Conservation (phyloP, 2,329 filamentous ascomycete species). For the Aulographum hederae region DNA sequence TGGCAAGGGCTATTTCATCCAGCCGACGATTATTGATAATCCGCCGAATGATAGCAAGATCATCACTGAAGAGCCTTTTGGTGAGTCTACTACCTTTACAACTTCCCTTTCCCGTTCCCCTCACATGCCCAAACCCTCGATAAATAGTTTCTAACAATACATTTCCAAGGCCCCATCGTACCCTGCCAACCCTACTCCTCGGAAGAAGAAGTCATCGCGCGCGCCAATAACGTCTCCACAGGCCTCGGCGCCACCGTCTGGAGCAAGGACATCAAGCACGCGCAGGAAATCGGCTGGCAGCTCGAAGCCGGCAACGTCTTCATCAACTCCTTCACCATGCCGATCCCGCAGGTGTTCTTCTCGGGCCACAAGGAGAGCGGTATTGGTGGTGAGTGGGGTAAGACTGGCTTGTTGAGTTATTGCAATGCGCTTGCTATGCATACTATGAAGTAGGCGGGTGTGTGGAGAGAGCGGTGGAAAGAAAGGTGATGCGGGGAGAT, state of each 20-base stretch:
- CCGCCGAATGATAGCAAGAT: conserved; percentile 21
- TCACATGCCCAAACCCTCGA: background rate
- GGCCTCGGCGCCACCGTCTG: conserved; percentile 37
- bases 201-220: conserved; percentile 27
- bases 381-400: conserved; percentile 50
- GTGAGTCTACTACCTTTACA: conserved; percentile 5
- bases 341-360: conserved; percentile 34
- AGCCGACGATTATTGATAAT: conserved; percentile 28
- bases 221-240: conserved; percentile 29
- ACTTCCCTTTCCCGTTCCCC: background rate
- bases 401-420: conserved; percentile 24
- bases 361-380: conserved; percentile 66
- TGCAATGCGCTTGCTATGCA: conserved; percentile 30
- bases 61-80: conserved; percentile 31
- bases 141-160: conserved; percentile 1
- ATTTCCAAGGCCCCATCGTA: conserved; percentile 21
- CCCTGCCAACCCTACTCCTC: conserved; percentile 26
- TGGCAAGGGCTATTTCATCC: conserved; percentile 22
- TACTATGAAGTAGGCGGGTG: no score
- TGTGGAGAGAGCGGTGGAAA: no score
- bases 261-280: conserved; percentile 29
- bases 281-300: conserved; percentile 25
- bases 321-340: conserved; percentile 33
- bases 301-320: conserved; percentile 38
- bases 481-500: no score